Conservation (phyloP, 2,329 filamentous ascomycete species). For the Zymoseptoria tritici region DNA sequence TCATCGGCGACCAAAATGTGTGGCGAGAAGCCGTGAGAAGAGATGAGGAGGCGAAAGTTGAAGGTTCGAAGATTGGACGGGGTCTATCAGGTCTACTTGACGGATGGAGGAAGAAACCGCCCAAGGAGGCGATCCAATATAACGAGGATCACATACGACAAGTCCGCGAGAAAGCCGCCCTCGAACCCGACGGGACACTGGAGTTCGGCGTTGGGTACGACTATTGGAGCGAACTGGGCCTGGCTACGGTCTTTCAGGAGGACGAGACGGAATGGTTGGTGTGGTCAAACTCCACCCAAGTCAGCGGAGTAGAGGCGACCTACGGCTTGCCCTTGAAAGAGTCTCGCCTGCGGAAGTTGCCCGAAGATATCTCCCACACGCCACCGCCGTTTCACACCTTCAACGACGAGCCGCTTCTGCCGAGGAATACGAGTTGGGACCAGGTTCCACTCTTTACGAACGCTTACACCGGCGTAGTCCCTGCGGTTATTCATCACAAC, state of each 20-base stretch:
- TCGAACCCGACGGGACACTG: slow-evolving; percentile 36
- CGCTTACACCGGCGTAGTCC: slow-evolving; percentile 18
- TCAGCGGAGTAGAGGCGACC: slow-evolving; percentile 9
- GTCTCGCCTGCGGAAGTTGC: slow-evolving; percentile 9
- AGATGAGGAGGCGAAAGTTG: slow-evolving; percentile 20
- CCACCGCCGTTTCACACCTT: slow-evolving; percentile 20
- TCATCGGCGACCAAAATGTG: slow-evolving; percentile 27
- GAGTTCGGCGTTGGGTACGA: slow-evolving; percentile 29
- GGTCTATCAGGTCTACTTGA: background rate
- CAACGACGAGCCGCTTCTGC: slow-evolving; percentile 14
- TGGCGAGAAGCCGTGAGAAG: slow-evolving; percentile 30
- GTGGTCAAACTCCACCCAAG: slow-evolving; percentile 11
- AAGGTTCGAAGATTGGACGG: background rate
- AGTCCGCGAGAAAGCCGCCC: slow-evolving; percentile 18
- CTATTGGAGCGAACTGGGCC: slow-evolving; percentile 20
- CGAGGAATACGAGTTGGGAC: slow-evolving; percentile 14
- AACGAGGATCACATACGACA: slow-evolving; percentile 15
- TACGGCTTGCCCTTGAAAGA: slow-evolving; percentile 3
- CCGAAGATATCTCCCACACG: slow-evolving; percentile 17
- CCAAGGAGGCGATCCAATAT: slow-evolving; percentile 5
- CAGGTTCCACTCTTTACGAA: slow-evolving; percentile 21
- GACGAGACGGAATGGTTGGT: slow-evolving; percentile 22
- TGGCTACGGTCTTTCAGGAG: slow-evolving; percentile 22
- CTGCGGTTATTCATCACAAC: slow-evolving; percentile 23
- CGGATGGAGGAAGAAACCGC: background rate